Evolutionary conservation across 345 rosid species (phyloP).

Genomic region (Euclidium syriacum): DNA sequence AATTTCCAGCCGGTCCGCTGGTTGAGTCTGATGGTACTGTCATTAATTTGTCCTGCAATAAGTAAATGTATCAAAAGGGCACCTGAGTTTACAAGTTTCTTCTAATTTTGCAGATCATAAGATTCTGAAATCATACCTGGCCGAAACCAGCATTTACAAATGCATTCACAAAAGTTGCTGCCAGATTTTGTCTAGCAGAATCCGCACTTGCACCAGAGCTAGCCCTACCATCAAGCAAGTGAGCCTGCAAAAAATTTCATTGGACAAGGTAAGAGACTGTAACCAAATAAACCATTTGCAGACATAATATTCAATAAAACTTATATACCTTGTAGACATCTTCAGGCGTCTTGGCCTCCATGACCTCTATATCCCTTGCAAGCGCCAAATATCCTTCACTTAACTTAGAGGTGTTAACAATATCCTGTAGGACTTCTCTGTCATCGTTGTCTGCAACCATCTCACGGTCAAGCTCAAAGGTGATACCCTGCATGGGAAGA

Average conservation of each 20-base stretch:
- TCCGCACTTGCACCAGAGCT: constrained; percentile 72
- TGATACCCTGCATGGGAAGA: constrained; percentile 50
- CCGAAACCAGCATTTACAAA: constrained; percentile 98
- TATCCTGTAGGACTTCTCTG: constrained; percentile 66
- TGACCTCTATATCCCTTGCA: constrained; percentile 98
- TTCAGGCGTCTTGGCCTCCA: constrained; percentile 97
- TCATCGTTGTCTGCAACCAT: constrained; percentile 58
- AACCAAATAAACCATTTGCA: background rate
- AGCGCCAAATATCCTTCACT: constrained; percentile 94
- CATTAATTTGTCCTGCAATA: constrained; percentile 83
- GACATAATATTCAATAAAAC: background rate
- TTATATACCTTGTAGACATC: constrained; percentile 83
- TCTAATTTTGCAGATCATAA: background rate
- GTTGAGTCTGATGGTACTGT: constrained; percentile 72
- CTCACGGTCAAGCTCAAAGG: constrained; percentile 66
- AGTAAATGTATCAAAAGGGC: constrained; percentile 9
- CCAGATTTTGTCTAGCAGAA: constrained; percentile 92
- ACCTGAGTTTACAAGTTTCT: background rate
- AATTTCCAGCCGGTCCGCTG: constrained; percentile 64
- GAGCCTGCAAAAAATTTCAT: constrained; percentile 51
- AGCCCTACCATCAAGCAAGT: constrained; percentile 90
- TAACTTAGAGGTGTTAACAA: constrained; percentile 66
- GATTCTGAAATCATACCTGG: constrained; percentile 46
- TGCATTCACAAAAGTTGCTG: constrained; percentile 95
- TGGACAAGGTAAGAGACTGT: constrained; percentile 4